Conservation (phyloP, 768 basidiomycete species). For the Naganishia vaughanmartiniae region DNA sequence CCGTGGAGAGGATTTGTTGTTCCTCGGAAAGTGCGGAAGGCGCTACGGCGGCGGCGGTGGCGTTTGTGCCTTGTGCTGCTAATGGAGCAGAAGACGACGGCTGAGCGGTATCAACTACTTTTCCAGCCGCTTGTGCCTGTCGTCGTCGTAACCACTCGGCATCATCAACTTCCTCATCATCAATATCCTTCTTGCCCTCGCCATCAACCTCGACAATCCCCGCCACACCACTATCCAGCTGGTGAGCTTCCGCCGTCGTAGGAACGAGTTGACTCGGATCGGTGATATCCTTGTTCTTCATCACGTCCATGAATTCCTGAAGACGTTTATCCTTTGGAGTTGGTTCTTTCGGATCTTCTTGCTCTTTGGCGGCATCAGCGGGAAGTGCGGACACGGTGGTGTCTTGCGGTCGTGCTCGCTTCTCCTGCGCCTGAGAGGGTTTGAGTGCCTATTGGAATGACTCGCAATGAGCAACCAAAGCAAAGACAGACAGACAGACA, state of each 20-base stretch:
- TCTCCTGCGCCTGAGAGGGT: neutral
- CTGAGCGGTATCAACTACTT: conserved; percentile 1
- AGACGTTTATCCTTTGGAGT: conserved; percentile 55
- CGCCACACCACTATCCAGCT: conserved; percentile 31
- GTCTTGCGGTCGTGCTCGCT: conserved; percentile 23
- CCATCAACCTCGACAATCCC: conserved; percentile 38
- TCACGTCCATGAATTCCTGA: conserved; percentile 70
- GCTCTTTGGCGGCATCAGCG: neutral
- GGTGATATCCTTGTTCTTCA: conserved; percentile 56
- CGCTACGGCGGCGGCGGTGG: neutral
- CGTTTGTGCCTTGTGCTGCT: conserved; percentile 36
- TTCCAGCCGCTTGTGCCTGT: conserved; percentile 30
- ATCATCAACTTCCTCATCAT: conserved; percentile 49
- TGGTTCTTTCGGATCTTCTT: conserved; percentile 27
- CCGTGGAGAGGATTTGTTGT: conserved; percentile 66
- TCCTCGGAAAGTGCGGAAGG: conserved; percentile 41
- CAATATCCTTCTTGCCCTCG: conserved; percentile 28
- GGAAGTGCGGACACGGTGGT: neutral
- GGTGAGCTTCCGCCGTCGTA: conserved; percentile 35
- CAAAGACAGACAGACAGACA: too few relatives aligned
- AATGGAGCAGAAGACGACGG: conserved; percentile 29
- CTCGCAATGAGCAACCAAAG: neutral
- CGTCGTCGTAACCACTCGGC: conserved; percentile 52
- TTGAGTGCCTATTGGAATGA: conserved; percentile 3
- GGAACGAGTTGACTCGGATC: conserved; percentile 11